phyloP scores from a whole-genome alignment of 2,329 filamentous ascomycete genomes.

The Talaromyces marneffei region DNA sequence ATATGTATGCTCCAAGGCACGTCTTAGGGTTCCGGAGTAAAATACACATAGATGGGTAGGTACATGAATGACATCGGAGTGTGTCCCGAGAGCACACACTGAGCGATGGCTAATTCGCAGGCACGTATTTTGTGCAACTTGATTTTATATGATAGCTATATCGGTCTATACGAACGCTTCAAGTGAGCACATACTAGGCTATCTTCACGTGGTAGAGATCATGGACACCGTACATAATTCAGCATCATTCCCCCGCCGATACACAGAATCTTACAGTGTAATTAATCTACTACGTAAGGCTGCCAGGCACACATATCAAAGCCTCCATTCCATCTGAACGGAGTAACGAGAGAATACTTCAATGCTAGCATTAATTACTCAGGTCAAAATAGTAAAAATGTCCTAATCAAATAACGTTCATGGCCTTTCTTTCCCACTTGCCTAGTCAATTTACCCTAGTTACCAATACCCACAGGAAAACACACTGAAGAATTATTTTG shows the following conservation, averaged over 20 bases:
- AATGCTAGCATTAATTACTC: neutral
- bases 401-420: neutral
- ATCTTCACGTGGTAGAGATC: neutral
- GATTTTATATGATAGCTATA: neutral
- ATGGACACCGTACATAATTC: neutral
- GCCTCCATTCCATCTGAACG: neutral
- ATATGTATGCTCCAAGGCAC: neutral
- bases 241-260: neutral
- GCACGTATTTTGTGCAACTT: neutral
- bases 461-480: conserved; percentile 1
- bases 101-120: neutral
- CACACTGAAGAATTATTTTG: conserved; percentile 7
- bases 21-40: neutral
- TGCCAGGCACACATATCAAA: conserved; percentile 2
- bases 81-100: neutral
- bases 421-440: no score
- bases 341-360: neutral
- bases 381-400: neutral
- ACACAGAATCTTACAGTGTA: neutral
- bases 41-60: no score
- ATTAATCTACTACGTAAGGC: neutral
- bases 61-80: neutral
- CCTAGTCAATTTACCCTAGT: neutral
- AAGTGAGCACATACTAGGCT: neutral
- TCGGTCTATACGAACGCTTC: neutral